A percentile compares a stretch with the other conserved stretches of the same genome.
phyloP scores from a whole-genome alignment of 2,329 filamentous ascomycete genomes.

The Pseudogymnoascus sp. region DNA sequence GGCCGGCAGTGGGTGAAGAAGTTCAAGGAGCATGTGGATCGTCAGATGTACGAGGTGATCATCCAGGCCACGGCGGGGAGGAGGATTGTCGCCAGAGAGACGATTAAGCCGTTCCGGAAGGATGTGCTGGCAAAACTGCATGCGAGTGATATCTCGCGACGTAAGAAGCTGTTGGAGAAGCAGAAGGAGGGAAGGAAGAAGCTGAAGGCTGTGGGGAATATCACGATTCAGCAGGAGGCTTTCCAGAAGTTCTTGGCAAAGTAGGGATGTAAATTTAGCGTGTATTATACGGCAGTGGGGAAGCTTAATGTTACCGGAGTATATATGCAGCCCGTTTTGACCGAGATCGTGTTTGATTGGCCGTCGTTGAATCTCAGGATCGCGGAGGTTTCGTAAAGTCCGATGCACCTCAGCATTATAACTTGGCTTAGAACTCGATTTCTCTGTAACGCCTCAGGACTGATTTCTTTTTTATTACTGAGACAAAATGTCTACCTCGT shows the following conservation, averaged over 20 bases:
- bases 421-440: neutral
- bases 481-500: neutral
- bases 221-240: conserved; percentile 90
- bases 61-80: conserved; percentile 85
- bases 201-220: conserved; percentile 75
- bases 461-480: neutral
- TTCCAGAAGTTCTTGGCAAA: conserved; percentile 92
- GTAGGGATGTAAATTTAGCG: conserved; percentile 29
- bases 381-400: neutral
- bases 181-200: conserved; percentile 94
- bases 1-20: conserved; percentile 86
- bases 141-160: conserved; percentile 74
- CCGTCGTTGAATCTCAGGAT: neutral
- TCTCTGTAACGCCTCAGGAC: neutral
- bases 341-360: neutral
- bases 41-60: conserved; percentile 94
- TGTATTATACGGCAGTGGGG: neutral
- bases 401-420: neutral
- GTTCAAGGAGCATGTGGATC: conserved; percentile 93
- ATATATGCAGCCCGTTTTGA: neutral
- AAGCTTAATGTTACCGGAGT: neutral
- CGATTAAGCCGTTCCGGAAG: conserved; percentile 92
- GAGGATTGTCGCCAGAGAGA: conserved; percentile 81
- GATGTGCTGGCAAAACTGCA: conserved; percentile 91
- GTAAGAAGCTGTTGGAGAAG: conserved; percentile 85